A percentile compares a stretch with the other conserved stretches of the same genome.
Evolutionary conservation across 192 early-diverging fungal genomes (phyloP).

Genomic region (Fimicolochytrium jonesii): DNA sequence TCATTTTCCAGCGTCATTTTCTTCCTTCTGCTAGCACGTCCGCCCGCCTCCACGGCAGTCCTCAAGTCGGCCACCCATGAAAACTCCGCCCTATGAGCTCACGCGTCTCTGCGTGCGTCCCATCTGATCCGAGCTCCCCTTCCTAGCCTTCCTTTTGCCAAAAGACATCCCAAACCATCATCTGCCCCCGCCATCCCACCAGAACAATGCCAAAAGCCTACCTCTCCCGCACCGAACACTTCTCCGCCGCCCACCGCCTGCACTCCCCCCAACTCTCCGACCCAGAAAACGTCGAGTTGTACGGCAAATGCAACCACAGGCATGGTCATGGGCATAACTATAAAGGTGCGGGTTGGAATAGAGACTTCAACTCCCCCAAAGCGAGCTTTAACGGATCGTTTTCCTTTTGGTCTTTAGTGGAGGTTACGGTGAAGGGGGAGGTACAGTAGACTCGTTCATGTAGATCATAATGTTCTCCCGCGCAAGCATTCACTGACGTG

Average conservation of each 20-base stretch:
- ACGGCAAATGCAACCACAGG: slow-evolving; percentile 84
- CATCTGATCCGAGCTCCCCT: too few species aligned
- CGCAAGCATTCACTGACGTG: not conserved
- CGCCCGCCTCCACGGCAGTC: too few species aligned
- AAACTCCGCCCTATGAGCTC: too few species aligned
- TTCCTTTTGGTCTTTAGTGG: slow-evolving; percentile 47
- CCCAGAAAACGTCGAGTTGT: slow-evolving; percentile 69
- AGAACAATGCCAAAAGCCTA: slow-evolving; percentile 52
- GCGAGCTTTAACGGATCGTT: not conserved
- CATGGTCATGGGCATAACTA: slow-evolving; percentile 93
- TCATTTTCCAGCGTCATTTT: too few species aligned
- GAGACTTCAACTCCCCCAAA: not conserved
- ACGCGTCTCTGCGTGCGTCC: too few species aligned
- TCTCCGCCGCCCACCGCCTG: slow-evolving; percentile 88
- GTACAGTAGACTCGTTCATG: too few species aligned
- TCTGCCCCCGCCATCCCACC: not conserved
- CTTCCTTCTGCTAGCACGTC: too few species aligned
- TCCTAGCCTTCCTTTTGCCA: too few species aligned
- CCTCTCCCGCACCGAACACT: slow-evolving; percentile 70
- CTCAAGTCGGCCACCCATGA: too few species aligned
- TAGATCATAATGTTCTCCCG: too few species aligned
- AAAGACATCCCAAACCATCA: not conserved
- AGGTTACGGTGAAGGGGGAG: slow-evolving; percentile 66
- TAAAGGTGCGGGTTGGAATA: slow-evolving; percentile 46
- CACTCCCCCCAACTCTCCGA: slow-evolving; percentile 67